These are phyloP conservation scores for Neobulgaria alba DNA, from an alignment of 2,329 filamentous ascomycete species.

Conservation along the genomic window DNA sequence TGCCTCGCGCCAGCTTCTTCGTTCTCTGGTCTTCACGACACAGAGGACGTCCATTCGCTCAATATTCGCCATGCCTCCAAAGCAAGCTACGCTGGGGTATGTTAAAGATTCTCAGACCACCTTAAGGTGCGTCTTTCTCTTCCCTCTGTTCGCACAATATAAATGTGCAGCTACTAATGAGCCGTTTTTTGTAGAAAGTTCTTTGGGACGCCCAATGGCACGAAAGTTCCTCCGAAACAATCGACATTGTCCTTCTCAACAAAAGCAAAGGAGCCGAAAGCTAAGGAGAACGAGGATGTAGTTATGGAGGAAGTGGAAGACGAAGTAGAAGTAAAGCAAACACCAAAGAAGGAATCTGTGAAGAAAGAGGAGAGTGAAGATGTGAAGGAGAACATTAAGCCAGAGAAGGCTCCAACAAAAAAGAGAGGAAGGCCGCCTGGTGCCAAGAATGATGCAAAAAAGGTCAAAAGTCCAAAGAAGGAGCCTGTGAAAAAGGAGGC, in stretches of 20 bases:
- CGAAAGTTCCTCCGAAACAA: conserved; percentile 55
- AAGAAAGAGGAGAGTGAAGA: conserved; percentile 27
- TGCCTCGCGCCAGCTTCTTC: too few relatives aligned
- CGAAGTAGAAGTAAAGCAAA: conserved; percentile 21
- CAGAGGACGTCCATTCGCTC: conserved; percentile 13
- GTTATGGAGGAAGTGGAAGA: conserved; percentile 23
- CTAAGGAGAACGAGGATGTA: conserved; percentile 20
- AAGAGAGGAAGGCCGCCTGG: conserved; percentile 24
- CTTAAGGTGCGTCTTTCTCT: conserved; percentile 49
- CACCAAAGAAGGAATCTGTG: conserved; percentile 21
- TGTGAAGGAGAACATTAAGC: conserved; percentile 16
- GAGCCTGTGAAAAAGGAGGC: conserved; percentile 26
- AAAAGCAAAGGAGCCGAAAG: conserved; percentile 34
- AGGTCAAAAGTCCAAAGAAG: conserved; percentile 24
- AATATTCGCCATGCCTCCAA: conserved; percentile 27
- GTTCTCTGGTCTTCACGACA: conserved; percentile 9
- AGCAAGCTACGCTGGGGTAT: conserved; percentile 80
- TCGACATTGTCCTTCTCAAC: conserved; percentile 70
- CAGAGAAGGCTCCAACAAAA: conserved; percentile 9
- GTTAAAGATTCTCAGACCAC: conserved; percentile 67
- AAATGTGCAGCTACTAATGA: not conserved
- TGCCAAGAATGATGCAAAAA: conserved; percentile 20
- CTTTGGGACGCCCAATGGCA: conserved; percentile 60
- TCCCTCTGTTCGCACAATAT: not conserved
- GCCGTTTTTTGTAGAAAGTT: conserved; percentile 60